Conservation (phyloP, 2,329 filamentous ascomycete species). For the Harringtonia aguacate region DNA sequence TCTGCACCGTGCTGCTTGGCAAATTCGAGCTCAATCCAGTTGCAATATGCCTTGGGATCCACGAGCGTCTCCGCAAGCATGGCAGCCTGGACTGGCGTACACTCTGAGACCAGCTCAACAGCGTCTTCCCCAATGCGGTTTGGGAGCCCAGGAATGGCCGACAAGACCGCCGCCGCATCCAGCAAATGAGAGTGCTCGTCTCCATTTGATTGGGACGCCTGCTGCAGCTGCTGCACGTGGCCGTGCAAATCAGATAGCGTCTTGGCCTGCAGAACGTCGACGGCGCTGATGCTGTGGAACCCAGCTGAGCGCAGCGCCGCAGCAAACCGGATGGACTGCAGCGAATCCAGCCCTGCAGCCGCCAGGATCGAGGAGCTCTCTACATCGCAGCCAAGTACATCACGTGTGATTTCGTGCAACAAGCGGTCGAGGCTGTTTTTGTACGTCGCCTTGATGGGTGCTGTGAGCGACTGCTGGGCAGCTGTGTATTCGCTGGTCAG, state of each 20-base stretch:
- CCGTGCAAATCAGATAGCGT: conserved; percentile 22
- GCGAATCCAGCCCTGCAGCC: conserved; percentile 27
- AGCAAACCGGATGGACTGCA: conserved; percentile 40
- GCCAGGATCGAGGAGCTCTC: conserved; percentile 19
- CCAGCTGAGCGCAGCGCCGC: conserved; percentile 50
- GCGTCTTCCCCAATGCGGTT: neutral
- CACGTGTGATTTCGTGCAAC: conserved; percentile 20
- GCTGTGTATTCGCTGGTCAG: conserved; percentile 44
- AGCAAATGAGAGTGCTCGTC: neutral
- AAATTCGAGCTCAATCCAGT: conserved; percentile 60
- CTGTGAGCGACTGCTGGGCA: neutral
- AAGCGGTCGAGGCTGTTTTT: conserved; percentile 21
- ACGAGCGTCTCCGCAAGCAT: conserved; percentile 69
- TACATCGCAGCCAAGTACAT: conserved; percentile 17
- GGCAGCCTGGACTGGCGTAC: conserved; percentile 63
- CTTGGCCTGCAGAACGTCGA: conserved; percentile 50
- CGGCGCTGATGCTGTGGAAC: conserved; percentile 38
- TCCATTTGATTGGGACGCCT: neutral
- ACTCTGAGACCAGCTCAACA: conserved; percentile 27
- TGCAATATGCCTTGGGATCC: conserved; percentile 58
- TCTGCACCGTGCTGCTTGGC: conserved; percentile 21
- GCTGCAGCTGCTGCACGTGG: conserved; percentile 4
- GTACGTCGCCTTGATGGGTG: conserved; percentile 6
- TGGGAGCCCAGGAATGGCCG: conserved; percentile 9
- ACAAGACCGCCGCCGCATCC: neutral